These are phyloP conservation scores for Hemileccinum impolitum DNA, from an alignment of 768 basidiomycete genomes.

Conservation along the genomic window DNA sequence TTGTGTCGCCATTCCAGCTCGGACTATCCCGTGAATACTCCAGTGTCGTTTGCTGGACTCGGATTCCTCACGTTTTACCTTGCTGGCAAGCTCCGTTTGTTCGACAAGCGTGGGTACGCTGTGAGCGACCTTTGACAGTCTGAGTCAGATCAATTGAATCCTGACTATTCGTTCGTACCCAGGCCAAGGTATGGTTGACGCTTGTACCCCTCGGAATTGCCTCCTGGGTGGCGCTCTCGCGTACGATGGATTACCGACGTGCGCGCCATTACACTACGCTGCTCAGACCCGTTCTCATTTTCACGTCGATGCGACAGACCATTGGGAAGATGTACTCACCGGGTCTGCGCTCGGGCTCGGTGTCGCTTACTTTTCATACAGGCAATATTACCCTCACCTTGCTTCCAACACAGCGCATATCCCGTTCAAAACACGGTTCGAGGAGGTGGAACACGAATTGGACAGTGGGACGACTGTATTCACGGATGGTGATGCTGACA, in stretches of 20 bases:
- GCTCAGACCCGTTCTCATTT: not conserved
- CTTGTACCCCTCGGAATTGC: conserved; percentile 74
- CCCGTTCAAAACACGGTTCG: conserved; percentile 69
- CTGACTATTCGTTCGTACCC: not conserved
- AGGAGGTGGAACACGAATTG: conserved; percentile 8
- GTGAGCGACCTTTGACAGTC: conserved; percentile 35
- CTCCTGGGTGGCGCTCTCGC: conserved; percentile 68
- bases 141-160: too few relatives aligned
- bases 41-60: conserved; percentile 90
- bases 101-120: conserved; percentile 73
- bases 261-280: conserved; percentile 25
- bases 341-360: conserved; percentile 73
- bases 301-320: conserved; percentile 48
- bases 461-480: conserved; percentile 3
- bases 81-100: conserved; percentile 87
- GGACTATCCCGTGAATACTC: not conserved
- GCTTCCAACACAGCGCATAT: conserved; percentile 53
- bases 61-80: conserved; percentile 87
- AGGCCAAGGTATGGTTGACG: conserved; percentile 81
- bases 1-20: too few relatives aligned
- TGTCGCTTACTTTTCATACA: conserved; percentile 72
- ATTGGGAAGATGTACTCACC: conserved; percentile 86
- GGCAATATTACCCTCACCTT: conserved; percentile 77
- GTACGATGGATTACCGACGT: conserved; percentile 95
- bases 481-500: conserved; percentile 8